Conservation (phyloP, 257 asterid genomes). For the Gentiana straminea region DNA sequence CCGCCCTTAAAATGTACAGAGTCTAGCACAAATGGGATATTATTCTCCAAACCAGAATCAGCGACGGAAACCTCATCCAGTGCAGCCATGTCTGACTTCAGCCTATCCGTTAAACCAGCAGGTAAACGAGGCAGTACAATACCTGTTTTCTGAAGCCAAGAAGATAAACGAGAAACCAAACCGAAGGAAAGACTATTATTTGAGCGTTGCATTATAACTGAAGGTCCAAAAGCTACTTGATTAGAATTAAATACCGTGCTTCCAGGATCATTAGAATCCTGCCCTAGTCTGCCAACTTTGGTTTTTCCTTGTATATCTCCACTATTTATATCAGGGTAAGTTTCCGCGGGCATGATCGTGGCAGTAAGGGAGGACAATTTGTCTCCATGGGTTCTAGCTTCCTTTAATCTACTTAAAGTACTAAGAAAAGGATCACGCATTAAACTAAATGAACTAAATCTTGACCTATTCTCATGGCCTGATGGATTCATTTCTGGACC, state of each 20-base stretch:
- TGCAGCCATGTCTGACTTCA: conserved; percentile 56
- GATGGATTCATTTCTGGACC: conserved; percentile 26
- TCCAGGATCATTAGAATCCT: conserved; percentile 24
- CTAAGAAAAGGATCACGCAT: conserved; percentile 41
- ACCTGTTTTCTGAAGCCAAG: conserved; percentile 27
- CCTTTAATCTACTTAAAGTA: conserved; percentile 25
- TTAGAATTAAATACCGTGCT: conserved; percentile 21
- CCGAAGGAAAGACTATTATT: conserved; percentile 23
- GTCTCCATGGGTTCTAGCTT: conserved; percentile 22
- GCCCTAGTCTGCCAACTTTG: conserved; percentile 26
- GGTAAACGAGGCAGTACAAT: conserved; percentile 39
- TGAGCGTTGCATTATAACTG: conserved; percentile 24
- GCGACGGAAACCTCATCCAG: conserved; percentile 55
- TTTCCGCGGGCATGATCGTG: conserved; percentile 10
- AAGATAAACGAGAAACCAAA: conserved; percentile 26
- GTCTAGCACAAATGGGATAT: conserved; percentile 69
- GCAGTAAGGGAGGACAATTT: conserved; percentile 24
- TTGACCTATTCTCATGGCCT: conserved; percentile 3
- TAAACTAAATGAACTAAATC: conserved; percentile 13
- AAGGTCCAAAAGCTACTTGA: conserved; percentile 22
- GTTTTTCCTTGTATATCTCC: conserved; percentile 25
- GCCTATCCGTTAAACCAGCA: conserved; percentile 41
- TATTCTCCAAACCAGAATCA: conserved; percentile 49
- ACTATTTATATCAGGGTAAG: conserved; percentile 15
- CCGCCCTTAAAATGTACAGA: conserved; percentile 82